Base-by-base conservation (phyloP, 495 filamentous ascomycete species). In the Xylaria acuta region DNA sequence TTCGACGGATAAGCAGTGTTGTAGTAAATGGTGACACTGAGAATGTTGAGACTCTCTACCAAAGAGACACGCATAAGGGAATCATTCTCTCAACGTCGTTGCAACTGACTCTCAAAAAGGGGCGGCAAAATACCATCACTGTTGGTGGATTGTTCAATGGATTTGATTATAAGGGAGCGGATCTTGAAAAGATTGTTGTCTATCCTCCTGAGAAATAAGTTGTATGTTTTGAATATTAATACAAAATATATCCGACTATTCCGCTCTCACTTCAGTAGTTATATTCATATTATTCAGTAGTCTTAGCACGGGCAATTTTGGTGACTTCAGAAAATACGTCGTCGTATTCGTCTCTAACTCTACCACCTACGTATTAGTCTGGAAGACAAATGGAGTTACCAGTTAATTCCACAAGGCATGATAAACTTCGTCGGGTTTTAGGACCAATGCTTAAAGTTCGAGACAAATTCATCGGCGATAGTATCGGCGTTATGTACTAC, bases 41-140 rank as follows among this genome's bases (percentile, higher is more conserved):
- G 18, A 76, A 76, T 36, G 73, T 85, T 8, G 77, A 84, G 72
- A 82, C 79, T 22, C 69, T 85, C 3, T 84, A 76, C 64, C 79
- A 83, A 75, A 76, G 80, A 32, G 84, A 85, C 72, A 83, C 84
- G 14, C 81, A 85, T 72, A 85, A 85, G 71, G 83, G 84, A 8
- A 80, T 85, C 47, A 78, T 85, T 64, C 69, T 85, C 9, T 82
- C 79, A 3, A 77, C 83, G 12, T 82, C 84, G 7, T 76, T 85
- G 20, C 72, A 79, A 45, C 64, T 84, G 40, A 79, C 75, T 0
- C 74, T 85, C 20, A 72, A 77, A 1, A 76, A 83, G 58, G 83
- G 83, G 0, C 49, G 54, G 32, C 72, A 75, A 3, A 85, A 85
- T 65, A 82, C 80, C 0, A 84, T 85, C 71, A 84, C 82, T 22